Evolutionary conservation across 2,329 filamentous ascomycete genomes (phyloP).

Genomic region (Ophiostoma sp.): DNA sequence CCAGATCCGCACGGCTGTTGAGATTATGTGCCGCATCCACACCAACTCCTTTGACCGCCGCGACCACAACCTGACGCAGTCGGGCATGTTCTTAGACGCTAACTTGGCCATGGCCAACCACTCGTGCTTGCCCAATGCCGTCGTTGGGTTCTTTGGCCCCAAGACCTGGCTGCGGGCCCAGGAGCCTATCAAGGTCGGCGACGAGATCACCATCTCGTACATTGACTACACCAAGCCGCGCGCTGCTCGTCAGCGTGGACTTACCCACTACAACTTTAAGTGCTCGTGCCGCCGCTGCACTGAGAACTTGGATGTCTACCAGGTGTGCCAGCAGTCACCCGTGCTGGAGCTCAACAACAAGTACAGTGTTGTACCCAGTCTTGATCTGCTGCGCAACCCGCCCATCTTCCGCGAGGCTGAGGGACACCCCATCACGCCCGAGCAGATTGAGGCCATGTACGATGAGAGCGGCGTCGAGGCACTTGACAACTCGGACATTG

Average conservation of each 20-base stretch:
- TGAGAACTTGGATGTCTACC: conserved; percentile 55
- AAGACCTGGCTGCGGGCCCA: conserved; percentile 54
- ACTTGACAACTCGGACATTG: conserved; percentile 27
- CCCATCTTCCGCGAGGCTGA: conserved; percentile 36
- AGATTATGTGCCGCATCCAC: conserved; percentile 58
- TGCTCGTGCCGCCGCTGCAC: conserved; percentile 54
- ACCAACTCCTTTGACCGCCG: conserved; percentile 62
- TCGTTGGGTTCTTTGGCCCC: conserved; percentile 56
- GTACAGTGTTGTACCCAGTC: conserved; percentile 47
- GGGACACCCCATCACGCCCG: conserved; percentile 29
- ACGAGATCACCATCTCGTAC: conserved; percentile 64
- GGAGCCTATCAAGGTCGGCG: conserved; percentile 48
- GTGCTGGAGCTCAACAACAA: conserved; percentile 44
- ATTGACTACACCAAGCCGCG: conserved; percentile 54
- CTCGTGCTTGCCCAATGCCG: conserved; percentile 61
- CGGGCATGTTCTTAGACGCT: conserved; percentile 58
- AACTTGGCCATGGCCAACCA: conserved; percentile 62
- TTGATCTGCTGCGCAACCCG: conserved; percentile 37
- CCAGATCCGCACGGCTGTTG: conserved; percentile 44
- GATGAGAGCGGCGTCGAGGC: conserved; percentile 33
- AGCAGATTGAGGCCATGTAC: conserved; percentile 38
- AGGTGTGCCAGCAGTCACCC: conserved; percentile 48
- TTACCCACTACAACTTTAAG: conserved; percentile 54
- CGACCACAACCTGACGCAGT: conserved; percentile 53
- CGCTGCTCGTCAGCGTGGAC: conserved; percentile 43